Evolutionary conservation across 192 early-diverging fungal genomes (phyloP), one percentile per base, ranked within the genome.

Genomic region (Coemansia sp.): DNA sequence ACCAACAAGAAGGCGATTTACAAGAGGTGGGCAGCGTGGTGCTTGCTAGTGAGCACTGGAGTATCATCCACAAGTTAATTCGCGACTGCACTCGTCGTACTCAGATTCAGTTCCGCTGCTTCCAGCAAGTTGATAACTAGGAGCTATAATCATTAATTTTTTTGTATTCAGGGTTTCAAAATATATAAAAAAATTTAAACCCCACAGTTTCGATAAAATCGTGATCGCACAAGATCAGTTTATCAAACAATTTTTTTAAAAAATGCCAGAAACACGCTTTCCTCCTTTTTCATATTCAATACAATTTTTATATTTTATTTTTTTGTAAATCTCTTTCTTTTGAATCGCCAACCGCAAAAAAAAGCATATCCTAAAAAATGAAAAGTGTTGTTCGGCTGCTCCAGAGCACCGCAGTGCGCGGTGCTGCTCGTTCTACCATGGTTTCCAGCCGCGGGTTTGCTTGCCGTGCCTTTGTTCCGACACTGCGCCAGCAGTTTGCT

Each of bases 101-200:
- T 10, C 71, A 73, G 66, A 84, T 89, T 64, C 86, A 91, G 78
- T 89, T 89, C 67, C 71, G 82, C 55, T 91, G 90, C 73, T 89
- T 91, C 67, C 68, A 78, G 67, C 63, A 45, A 60, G 7, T 56
- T 55, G 52, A 22, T 28, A 20, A 7, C 14, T 32, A 38, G 22
- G 22, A 25, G 22, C 22, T 25, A 25, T 25, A 25, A 25, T 25
- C 22, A 25, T 25, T 25, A 25, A 25, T 25, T 25, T 25, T 25
- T 25, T 25, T 25, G 22, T 25, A 25, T 25, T 25, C 22, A 25
- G 22, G 22, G 22, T 0, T 25, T 25, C 22, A 25, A 25, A 25
- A 25, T 25, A 25, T 25, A 25, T 25, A 25, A 25, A 25, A 25
- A 25, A 25, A 25, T 25, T 25, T 25, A 25, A 25, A 25, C 22